These are phyloP conservation scores for Ophiostoma ulmi DNA, from an alignment of 2,329 filamentous ascomycete genomes.

Conservation along the genomic window DNA sequence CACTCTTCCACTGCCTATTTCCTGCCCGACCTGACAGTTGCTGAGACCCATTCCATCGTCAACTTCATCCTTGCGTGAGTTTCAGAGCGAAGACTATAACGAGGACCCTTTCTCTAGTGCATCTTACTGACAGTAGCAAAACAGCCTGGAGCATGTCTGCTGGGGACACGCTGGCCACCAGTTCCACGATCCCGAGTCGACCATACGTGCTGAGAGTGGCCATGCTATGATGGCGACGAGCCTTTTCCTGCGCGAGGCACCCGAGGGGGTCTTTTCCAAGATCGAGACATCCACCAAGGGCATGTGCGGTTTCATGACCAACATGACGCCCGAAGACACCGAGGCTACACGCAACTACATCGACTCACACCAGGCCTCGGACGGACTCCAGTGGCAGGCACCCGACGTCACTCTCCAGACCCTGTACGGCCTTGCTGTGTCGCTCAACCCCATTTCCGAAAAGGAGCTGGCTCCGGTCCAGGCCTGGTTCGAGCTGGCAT, in stretches of 20 bases:
- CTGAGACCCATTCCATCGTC: slow-evolving; percentile 44
- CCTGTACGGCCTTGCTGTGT: slow-evolving; percentile 43
- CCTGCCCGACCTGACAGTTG: slow-evolving; percentile 33
- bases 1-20: slow-evolving; percentile 15
- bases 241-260: slow-evolving; percentile 40
- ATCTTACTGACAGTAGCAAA: background rate
- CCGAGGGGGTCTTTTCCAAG: slow-evolving; percentile 33
- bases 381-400: slow-evolving; percentile 37
- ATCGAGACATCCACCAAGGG: slow-evolving; percentile 22
- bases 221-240: slow-evolving; percentile 44
- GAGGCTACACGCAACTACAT: slow-evolving; percentile 16
- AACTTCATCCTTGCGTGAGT: slow-evolving; percentile 52
- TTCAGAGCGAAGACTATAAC: background rate
- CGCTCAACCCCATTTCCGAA: slow-evolving; percentile 39
- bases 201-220: slow-evolving; percentile 32
- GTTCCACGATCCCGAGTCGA: slow-evolving; percentile 24
- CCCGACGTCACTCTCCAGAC: slow-evolving; percentile 40
- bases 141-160: slow-evolving; percentile 49
- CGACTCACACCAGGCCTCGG: slow-evolving; percentile 16
- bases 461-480: slow-evolving; percentile 48
- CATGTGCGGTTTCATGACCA: slow-evolving; percentile 25
- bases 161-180: slow-evolving; percentile 46
- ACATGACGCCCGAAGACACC: slow-evolving; percentile 13
- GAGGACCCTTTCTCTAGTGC: background rate
- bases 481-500: slow-evolving; percentile 51